Conservation (phyloP, 2,329 filamentous ascomycete species). For the Elsinoe fawcettii region DNA sequence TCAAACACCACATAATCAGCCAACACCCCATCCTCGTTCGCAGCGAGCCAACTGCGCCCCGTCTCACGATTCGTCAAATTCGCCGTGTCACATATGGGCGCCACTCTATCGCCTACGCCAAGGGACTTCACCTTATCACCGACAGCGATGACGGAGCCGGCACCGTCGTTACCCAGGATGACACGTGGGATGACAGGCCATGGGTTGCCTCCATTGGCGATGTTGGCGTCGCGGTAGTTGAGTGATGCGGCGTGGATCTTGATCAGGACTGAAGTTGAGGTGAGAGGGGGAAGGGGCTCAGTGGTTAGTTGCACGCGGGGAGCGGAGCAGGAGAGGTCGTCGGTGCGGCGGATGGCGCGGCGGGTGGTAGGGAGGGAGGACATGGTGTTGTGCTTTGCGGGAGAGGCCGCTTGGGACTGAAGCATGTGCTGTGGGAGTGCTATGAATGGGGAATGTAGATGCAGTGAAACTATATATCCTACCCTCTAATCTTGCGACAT, state of each 20-base stretch:
- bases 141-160: slow-evolving; percentile 24
- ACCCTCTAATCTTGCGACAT: too few species aligned
- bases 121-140: slow-evolving; percentile 20
- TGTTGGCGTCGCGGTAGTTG: slow-evolving; percentile 29
- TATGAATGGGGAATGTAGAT: too few species aligned
- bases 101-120: slow-evolving; percentile 21
- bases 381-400: background rate
- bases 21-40: slow-evolving; percentile 39
- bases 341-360: slow-evolving; percentile 29
- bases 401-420: background rate
- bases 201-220: slow-evolving; percentile 28
- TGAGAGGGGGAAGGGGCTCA: slow-evolving; percentile 19
- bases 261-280: slow-evolving; percentile 22
- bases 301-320: slow-evolving; percentile 17
- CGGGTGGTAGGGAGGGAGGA: slow-evolving; percentile 19
- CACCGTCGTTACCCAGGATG: slow-evolving; percentile 30
- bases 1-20: slow-evolving; percentile 38
- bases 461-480: too few species aligned
- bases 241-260: slow-evolving; percentile 26
- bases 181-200: slow-evolving; percentile 24
- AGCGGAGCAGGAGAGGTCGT: slow-evolving; percentile 22
- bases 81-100: slow-evolving; percentile 34
- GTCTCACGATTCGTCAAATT: slow-evolving; percentile 34
- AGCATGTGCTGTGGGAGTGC: background rate
- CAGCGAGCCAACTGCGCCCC: slow-evolving; percentile 37